Evolutionary conservation across 2,329 filamentous ascomycete genomes (phyloP), one percentile per base, ranked within the genome.

Genomic region (Diaporthe australafricana): DNA sequence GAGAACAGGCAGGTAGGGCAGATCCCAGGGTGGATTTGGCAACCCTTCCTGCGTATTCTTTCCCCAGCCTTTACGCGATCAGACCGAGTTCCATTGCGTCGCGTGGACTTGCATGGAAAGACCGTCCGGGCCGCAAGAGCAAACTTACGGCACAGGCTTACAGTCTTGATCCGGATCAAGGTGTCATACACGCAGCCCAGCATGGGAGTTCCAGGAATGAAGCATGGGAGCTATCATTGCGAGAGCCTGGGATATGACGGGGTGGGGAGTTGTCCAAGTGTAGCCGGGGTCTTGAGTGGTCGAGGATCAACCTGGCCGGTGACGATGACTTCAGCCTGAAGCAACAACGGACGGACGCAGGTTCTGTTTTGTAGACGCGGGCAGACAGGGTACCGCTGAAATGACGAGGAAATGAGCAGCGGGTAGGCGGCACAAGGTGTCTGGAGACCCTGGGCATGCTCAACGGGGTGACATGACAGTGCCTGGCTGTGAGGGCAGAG

Each of bases 1-100:
- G 60, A 48, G 30, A 63, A 35, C 60, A 48, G 60, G 60, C 20
- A 48, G 60, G 60, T 20, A 65, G 60, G 60, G 45, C 30, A 69
- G 67, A 69, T 69, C 53, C 22, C 42, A 50, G 42, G 45, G 67
- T 69, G 22, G 53, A 27, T 38, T 47, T 30, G 60, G 20, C 60
- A 65, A 20, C 27, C 22, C 32, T 50, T 65, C 27, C 22, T 65
- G 60, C 30, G 30, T 27, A 14, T 25, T 6, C n/a, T 50, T 22
- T 65, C 42, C 27, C 60, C 45, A 65, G 60, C 45, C 27, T n/a
- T 50, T 45, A 50, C 35, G 60, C 60, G 35, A 25, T 20, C 45
- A 65, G 30, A 20, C 60, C 30, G n/a, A 38, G 9, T 17, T 38
- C 60, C 30, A 65, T 35, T n/a, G 20, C 60, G 38, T 25, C 9